These are phyloP conservation scores for Sugiyamaella xylanicola DNA, from an alignment of 1,139 yeast genomes.

Conservation along the genomic window DNA sequence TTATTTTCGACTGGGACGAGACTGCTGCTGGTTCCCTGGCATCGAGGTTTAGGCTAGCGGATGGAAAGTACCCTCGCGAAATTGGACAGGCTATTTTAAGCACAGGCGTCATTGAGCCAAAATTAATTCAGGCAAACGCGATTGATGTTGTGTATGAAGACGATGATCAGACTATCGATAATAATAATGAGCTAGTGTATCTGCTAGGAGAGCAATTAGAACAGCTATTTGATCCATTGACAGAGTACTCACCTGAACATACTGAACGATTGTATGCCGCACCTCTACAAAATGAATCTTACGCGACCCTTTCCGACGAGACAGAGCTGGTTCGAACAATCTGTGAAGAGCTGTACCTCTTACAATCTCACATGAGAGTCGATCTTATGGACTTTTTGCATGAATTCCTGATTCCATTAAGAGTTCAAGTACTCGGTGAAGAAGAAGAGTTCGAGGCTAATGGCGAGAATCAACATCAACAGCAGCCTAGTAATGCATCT, in stretches of 20 bases:
- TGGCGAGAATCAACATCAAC: conserved; percentile 1
- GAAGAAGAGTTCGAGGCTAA: conserved; percentile 26
- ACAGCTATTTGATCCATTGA: conserved; percentile 82
- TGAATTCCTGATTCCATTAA: conserved; percentile 73
- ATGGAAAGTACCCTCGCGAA: conserved; percentile 53
- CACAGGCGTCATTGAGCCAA: conserved; percentile 63
- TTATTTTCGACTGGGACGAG: conserved; percentile 55
- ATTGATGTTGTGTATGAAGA: conserved; percentile 77
- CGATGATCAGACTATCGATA: conserved; percentile 53
- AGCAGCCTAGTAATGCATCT: conserved; percentile 6
- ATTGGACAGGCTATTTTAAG: conserved; percentile 55
- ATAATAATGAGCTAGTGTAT: conserved; percentile 72
- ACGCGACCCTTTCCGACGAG: conserved; percentile 35
- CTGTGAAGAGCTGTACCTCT: conserved; percentile 63
- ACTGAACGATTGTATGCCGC: conserved; percentile 67
- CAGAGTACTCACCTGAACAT: conserved; percentile 90
- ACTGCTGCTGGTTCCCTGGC: conserved; percentile 80
- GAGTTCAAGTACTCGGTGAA: conserved; percentile 66
- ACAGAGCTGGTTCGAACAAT: conserved; percentile 47
- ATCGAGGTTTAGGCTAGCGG: conserved; percentile 56
- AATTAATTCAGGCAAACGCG: conserved; percentile 55
- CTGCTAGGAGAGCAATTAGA: conserved; percentile 83
- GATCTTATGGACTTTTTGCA: conserved; percentile 73
- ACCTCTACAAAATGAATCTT: conserved; percentile 41
- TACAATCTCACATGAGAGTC: conserved; percentile 75